Base-by-base conservation (phyloP, 2,329 filamentous ascomycete species). In the Fusarium pininemorale region DNA sequence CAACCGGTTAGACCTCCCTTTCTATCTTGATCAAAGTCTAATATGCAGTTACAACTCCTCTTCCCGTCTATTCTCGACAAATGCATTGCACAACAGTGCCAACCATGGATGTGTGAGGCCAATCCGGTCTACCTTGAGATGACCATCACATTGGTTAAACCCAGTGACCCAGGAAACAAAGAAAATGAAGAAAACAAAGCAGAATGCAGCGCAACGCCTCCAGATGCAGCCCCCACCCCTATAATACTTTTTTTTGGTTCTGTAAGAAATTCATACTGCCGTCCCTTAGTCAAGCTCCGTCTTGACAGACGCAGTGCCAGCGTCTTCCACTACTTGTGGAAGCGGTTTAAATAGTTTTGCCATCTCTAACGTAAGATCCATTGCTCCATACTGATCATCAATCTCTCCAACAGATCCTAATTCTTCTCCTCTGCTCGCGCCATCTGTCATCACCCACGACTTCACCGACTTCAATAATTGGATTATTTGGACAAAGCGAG, bases 321-420 rank as follows among this genome's bases (percentile, higher is more conserved):
- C 81, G 69, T 83, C 82, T 70, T 84, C 84, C 72, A 83, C 84
- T 73, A 84, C 82, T 70, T 80, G 81, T 70, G 85, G 82, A 77
- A 88, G 79, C 86, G 91, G 91, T 78, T 87, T 90, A 81, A 94
- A 94, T 57, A 94, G 85, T 76, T 90, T 86, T 78, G 90, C 90
- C 91, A 94, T 93, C 81, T 94, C 89, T 69, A 94, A 85, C 13
- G 90, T 92, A 75, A 92, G 85, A 79, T 92, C 88, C 73, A 85
- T 85, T 45, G 89, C 84, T 12, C 90, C 91, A 79, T 91, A 94
- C 66, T 89, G 87, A 72, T 91, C 89, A 78, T 93, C 90, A 71
- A 94, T 92, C 63, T 91, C 89, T 73, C 88, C 90, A 35, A 94
- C 87, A 38, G 90, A 92, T 72, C 92, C 92, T 65, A 92, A 83